A percentile compares a stretch with the other conserved stretches of the same genome.
These are phyloP conservation scores for Fusarium heterosporum DNA, from an alignment of 2,329 filamentous ascomycete species.

Conservation along the genomic window DNA sequence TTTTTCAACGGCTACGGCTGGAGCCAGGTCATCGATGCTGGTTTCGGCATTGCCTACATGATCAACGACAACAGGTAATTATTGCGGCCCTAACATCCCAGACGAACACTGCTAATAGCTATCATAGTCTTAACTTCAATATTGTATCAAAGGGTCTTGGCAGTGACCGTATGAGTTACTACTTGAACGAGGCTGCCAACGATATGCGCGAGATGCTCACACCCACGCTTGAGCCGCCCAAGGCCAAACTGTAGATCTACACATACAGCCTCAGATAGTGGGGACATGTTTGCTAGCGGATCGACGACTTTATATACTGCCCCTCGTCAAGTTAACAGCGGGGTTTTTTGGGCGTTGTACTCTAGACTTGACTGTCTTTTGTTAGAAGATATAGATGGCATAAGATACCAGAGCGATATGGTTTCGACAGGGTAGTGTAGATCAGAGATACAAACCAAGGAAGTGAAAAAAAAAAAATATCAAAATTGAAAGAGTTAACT, in stretches of 20 bases:
- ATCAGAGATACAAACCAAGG: conserved; percentile 7
- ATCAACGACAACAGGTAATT: conserved; percentile 95
- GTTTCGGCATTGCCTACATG: conserved; percentile 99
- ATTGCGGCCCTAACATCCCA: background rate
- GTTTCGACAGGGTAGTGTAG: conserved; percentile 1
- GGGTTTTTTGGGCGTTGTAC: conserved; percentile 13
- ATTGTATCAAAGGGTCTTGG: conserved; percentile 94
- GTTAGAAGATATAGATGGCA: conserved; percentile 1
- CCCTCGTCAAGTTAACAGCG: background rate
- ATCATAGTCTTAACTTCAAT: conserved; percentile 90
- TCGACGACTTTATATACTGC: background rate
- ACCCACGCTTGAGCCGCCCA: conserved; percentile 80
- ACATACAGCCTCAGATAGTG: conserved; percentile 4
- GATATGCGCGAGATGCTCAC: conserved; percentile 90
- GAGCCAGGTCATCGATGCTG: conserved; percentile 96
- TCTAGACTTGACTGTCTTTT: conserved; percentile 24
- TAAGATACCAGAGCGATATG: conserved; percentile 14
- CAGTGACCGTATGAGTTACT: conserved; percentile 93
- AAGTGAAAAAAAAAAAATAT: conserved; percentile 20
- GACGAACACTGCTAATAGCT: conserved; percentile 19
- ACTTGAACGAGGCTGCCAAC: conserved; percentile 90
- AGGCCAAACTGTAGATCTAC: conserved; percentile 82
- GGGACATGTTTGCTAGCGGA: background rate
- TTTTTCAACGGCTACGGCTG: conserved; percentile 99
- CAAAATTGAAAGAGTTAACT: conserved; percentile 10